Conservation (phyloP, 2,329 filamentous ascomycete species). For the Clonostachys rhizophaga region DNA sequence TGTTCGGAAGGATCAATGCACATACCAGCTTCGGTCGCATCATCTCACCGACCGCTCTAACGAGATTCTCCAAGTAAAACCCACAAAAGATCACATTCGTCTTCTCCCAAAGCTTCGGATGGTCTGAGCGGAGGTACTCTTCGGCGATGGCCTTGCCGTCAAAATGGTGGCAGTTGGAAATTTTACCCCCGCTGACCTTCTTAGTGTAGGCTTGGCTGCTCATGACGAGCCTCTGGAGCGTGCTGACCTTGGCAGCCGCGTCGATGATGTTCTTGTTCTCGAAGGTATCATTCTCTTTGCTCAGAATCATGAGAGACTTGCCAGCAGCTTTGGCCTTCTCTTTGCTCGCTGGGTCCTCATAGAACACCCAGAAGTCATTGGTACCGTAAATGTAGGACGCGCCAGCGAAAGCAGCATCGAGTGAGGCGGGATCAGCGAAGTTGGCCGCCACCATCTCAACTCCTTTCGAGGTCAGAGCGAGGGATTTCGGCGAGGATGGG, state of each 20-base stretch:
- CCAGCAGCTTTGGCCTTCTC: too few species aligned
- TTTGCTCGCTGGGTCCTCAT: too few species aligned
- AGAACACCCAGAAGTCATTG: too few species aligned
- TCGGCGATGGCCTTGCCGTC: conserved; percentile 41
- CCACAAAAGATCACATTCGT: not conserved
- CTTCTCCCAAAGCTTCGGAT: conserved; percentile 5
- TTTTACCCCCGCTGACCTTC: conserved; percentile 33
- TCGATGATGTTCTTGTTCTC: conserved; percentile 9
- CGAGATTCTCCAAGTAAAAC: not conserved
- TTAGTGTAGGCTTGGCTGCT: conserved; percentile 39
- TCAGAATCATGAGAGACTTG: too few species aligned
- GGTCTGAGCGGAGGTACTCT: conserved; percentile 1
- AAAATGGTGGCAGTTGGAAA: conserved; percentile 39
- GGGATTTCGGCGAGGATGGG: too few species aligned
- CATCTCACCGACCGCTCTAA: too few species aligned
- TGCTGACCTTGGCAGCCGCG: conserved; percentile 7
- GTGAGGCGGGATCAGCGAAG: too few species aligned
- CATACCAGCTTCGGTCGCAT: too few species aligned
- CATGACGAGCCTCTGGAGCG: conserved; percentile 32
- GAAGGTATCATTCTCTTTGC: conserved; percentile 4
- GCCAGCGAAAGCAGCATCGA: too few species aligned
- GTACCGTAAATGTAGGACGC: too few species aligned
- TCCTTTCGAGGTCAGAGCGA: too few species aligned
- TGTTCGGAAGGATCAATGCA: not conserved
- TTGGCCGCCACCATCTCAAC: too few species aligned